Base-by-base conservation (phyloP, 2,329 filamentous ascomycete species). In the Verruconis gallopava region DNA sequence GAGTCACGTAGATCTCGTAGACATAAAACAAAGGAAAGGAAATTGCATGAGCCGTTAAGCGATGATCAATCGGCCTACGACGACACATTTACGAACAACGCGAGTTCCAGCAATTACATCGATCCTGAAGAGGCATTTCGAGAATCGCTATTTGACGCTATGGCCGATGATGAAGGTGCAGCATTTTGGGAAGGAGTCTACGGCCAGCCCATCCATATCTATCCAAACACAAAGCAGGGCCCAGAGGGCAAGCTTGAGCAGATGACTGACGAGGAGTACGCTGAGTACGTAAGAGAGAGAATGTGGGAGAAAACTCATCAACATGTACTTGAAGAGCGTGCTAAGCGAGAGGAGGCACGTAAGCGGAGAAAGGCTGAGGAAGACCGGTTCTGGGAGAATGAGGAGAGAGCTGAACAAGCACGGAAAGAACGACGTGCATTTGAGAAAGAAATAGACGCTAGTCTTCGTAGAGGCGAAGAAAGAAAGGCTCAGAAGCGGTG, bases 231-330 rank as follows among this genome's bases (percentile, higher is more conserved):
- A 60, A 30, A 30, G 25, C 9, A 30, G 25, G n/a, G n/a, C 25
- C 63, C 49, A 39, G 63, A 51, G 30, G 74, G 73, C 13, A 67
- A 71, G 45, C 67, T 94, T 11, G 85, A 94, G 60, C 72, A 71
- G 48, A 96, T 96, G 89, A 78, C 71, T 5, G 91, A 96, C 51
- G 88, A 96, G 20, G 83, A 95, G 58, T 98, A 96, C 57, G 82
- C 85, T 1, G 69, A 77, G 2, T 81, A 88, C 58, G 89, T 98
- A 30, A 77, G 89, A 14, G 72, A 73, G 40, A 79, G 78, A 61
- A 96, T 98, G 91, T 98, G 86, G 81, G 88, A 95, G 68, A 86
- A 85, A 64, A 93, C 83, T 41, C 78, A 94, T 55, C 80, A 89
- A 49, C 83, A 89, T 17, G 65, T 93, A 40, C 59, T 89, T 0